Conservation (phyloP, 305 asterid species). For the Fraxinus platypoda region DNA sequence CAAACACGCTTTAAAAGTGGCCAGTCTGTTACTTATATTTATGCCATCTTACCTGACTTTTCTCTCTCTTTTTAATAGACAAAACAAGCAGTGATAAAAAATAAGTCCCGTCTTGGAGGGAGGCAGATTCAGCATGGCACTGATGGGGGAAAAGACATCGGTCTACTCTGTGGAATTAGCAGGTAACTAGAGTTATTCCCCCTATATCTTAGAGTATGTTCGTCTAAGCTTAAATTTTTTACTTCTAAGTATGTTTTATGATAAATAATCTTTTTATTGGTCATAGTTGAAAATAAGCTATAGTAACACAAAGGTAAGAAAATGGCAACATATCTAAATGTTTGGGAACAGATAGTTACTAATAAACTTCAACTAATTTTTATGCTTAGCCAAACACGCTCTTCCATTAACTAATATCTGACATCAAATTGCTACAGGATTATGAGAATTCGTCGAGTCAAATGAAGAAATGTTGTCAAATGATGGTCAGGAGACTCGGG, state of each 20-base stretch:
- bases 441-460: constrained; percentile 34
- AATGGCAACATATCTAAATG: background rate
- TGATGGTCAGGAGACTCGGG: background rate
- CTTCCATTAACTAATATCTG: background rate
- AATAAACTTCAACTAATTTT: background rate
- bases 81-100: constrained; percentile 38
- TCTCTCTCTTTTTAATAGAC: constrained; percentile 32
- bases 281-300: background rate
- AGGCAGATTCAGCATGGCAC: constrained; percentile 29
- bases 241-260: background rate
- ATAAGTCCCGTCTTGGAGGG: constrained; percentile 33
- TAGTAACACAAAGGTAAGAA: background rate
- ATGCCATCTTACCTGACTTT: constrained; percentile 10
- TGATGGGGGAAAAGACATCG: constrained; percentile 26
- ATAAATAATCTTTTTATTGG: background rate
- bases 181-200: constrained; percentile 36
- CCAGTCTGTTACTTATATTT: background rate
- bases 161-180: constrained; percentile 27
- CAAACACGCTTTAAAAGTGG: background rate
- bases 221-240: constrained; percentile 6
- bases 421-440: constrained; percentile 39
- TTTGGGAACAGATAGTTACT: background rate
- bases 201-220: constrained; percentile 5
- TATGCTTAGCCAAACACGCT: background rate
- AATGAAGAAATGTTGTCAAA: constrained; percentile 4